Evolutionary conservation across 306 rosid species (phyloP).

Genomic region (Trifolium fragiferum): DNA sequence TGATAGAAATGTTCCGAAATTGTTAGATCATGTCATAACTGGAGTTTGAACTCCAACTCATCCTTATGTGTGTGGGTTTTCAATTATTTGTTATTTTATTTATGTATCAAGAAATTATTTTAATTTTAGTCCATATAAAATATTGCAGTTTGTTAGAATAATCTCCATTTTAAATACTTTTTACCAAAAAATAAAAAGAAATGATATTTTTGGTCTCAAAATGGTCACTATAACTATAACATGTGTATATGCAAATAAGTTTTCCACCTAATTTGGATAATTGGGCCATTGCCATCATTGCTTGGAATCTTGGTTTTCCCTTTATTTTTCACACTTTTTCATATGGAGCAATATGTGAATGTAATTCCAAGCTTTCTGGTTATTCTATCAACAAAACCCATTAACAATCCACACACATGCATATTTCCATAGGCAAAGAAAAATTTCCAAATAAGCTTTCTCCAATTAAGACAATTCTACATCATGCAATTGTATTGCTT

Average conservation of each 20-base stretch:
- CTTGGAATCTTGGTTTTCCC: slow-evolving; percentile 30
- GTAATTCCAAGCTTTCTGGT: slow-evolving; percentile 39
- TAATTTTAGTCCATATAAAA: no score
- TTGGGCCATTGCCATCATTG: slow-evolving; percentile 49
- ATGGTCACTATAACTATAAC: no score
- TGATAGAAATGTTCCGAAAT: no score
- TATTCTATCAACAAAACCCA: slow-evolving; percentile 23
- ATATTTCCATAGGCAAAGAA: slow-evolving; percentile 33
- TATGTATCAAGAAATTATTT: no score
- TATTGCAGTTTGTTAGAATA: no score
- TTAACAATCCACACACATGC: slow-evolving; percentile 41
- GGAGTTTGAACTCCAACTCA: no score
- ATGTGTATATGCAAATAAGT: background rate
- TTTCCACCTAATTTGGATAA: slow-evolving; percentile 15
- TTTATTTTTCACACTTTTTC: slow-evolving; percentile 39
- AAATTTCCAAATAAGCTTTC: slow-evolving; percentile 44
- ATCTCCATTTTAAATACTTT: no score
- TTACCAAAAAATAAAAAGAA: no score
- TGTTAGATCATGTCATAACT: no score
- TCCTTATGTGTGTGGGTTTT: no score
- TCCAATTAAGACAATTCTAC: slow-evolving; percentile 36
- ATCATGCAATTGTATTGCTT: slow-evolving; percentile 27
- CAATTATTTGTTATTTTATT: no score
- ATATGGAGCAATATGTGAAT: slow-evolving; percentile 30
- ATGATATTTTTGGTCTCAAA: no score